phyloP scores from a whole-genome alignment of 2,329 filamentous ascomycete genomes.

The Diplodia mutila region DNA sequence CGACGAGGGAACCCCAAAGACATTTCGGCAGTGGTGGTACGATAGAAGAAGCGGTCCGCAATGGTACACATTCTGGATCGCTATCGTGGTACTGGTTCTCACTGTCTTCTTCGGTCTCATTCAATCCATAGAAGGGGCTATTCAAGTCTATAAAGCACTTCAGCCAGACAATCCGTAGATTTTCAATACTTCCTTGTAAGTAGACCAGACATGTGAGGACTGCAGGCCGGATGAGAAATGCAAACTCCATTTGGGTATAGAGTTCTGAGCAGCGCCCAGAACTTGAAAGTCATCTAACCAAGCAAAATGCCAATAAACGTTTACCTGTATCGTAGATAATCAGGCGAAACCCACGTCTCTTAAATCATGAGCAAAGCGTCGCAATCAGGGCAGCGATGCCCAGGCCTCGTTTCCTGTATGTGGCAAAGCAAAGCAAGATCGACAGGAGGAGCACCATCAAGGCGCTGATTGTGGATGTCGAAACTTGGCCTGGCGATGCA shows the following conservation, averaged over 20 bases:
- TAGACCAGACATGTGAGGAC: not conserved
- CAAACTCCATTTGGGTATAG: constrained; percentile 24
- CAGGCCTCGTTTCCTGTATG: constrained; percentile 14
- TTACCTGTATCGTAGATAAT: not conserved
- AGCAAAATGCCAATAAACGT: not conserved
- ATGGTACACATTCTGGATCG: constrained; percentile 55
- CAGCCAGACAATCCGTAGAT: not conserved
- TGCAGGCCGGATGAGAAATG: not conserved
- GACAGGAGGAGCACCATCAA: constrained; percentile 3
- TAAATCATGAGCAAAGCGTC: not conserved
- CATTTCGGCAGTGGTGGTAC: constrained; percentile 49
- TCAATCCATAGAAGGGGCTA: constrained; percentile 48
- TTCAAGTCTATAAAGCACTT: constrained; percentile 42
- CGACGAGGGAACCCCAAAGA: constrained; percentile 44
- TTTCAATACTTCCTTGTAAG: not conserved
- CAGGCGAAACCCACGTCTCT: not conserved
- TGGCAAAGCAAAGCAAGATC: not conserved
- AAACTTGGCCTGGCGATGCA: not conserved
- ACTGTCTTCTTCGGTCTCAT: constrained; percentile 49
- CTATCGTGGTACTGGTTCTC: constrained; percentile 40
- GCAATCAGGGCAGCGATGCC: not conserved
- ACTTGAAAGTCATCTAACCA: constrained; percentile 5
- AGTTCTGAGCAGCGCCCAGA: constrained; percentile 13
- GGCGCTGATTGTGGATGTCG: not conserved
- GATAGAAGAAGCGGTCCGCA: constrained; percentile 49